phyloP scores from a whole-genome alignment of 2,329 filamentous ascomycete genomes.

The Tolypocladium guangdongense region DNA sequence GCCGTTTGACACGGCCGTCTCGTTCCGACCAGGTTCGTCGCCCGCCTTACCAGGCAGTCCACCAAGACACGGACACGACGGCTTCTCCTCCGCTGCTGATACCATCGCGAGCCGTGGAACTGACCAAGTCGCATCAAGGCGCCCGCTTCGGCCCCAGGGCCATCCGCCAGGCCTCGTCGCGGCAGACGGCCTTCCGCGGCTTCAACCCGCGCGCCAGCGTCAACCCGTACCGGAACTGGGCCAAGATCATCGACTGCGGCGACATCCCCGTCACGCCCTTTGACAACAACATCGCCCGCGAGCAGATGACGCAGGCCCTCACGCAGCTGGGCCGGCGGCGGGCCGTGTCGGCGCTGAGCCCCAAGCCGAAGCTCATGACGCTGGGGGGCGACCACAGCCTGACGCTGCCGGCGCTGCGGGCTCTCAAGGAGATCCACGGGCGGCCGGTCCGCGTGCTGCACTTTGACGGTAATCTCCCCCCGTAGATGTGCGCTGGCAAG shows the following conservation, averaged over 20 bases:
- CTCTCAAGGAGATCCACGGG: constrained; percentile 50
- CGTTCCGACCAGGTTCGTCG: constrained; percentile 50
- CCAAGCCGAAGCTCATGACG: constrained; percentile 49
- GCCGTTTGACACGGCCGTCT: constrained; percentile 65
- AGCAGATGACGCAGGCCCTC: constrained; percentile 77
- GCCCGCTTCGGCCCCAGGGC: constrained; percentile 79
- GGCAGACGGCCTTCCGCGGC: constrained; percentile 69
- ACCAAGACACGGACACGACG: not conserved
- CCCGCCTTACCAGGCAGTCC: not conserved
- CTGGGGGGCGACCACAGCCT: constrained; percentile 66
- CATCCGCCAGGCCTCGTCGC: constrained; percentile 72
- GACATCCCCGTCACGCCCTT: constrained; percentile 82
- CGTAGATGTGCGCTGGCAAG: not conserved
- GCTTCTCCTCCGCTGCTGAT: not conserved
- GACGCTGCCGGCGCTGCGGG: constrained; percentile 57
- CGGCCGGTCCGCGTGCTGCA: constrained; percentile 58
- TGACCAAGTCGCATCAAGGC: constrained; percentile 23
- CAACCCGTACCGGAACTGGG: constrained; percentile 77
- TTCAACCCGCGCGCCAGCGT: constrained; percentile 71
- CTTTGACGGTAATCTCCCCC: constrained; percentile 41
- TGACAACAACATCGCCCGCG: constrained; percentile 70
- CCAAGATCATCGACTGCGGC: constrained; percentile 78
- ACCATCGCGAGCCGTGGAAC: not conserved
- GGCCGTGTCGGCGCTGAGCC: constrained; percentile 22
- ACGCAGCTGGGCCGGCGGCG: constrained; percentile 47